phyloP scores from a whole-genome alignment of 495 filamentous ascomycete species.

The Aspergillus cavernicola region DNA sequence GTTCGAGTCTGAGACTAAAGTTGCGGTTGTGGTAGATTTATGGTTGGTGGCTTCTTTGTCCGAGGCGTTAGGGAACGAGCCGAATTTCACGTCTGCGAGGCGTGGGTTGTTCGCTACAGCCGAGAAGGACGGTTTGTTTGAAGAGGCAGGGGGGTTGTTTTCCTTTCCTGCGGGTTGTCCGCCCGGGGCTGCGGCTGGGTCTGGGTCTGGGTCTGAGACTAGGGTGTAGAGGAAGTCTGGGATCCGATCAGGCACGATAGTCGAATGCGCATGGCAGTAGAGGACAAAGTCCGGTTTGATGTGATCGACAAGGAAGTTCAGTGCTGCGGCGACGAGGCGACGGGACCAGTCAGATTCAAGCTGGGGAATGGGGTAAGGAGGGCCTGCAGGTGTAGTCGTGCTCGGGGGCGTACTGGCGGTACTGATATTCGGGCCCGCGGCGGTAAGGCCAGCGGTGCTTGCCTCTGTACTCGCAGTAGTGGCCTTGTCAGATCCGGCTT shows the following conservation, averaged over 20 bases:
- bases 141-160: background rate
- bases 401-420: too few relatives aligned
- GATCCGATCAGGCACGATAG: slow-evolving; percentile 25
- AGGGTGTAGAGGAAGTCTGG: slow-evolving; percentile 17
- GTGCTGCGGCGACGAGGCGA: slow-evolving; percentile 11
- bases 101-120: slow-evolving; percentile 10
- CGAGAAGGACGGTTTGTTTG: background rate
- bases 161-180: background rate
- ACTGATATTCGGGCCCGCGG: too few relatives aligned
- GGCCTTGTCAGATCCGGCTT: background rate
- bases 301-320: slow-evolving; percentile 20
- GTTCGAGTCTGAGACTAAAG: background rate
- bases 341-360: slow-evolving; percentile 18
- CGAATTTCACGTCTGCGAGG: slow-evolving; percentile 22
- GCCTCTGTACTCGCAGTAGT: background rate
- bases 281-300: slow-evolving; percentile 20
- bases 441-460: background rate
- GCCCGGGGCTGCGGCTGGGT: too few relatives aligned
- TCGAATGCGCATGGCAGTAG: slow-evolving; percentile 19
- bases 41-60: background rate
- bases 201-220: background rate
- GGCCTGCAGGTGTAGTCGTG: background rate
- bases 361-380: slow-evolving; percentile 1
- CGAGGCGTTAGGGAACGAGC: slow-evolving; percentile 6
- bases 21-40: background rate